Conservation (phyloP, 257 asterid genomes). For the Apocynum venetum region DNA sequence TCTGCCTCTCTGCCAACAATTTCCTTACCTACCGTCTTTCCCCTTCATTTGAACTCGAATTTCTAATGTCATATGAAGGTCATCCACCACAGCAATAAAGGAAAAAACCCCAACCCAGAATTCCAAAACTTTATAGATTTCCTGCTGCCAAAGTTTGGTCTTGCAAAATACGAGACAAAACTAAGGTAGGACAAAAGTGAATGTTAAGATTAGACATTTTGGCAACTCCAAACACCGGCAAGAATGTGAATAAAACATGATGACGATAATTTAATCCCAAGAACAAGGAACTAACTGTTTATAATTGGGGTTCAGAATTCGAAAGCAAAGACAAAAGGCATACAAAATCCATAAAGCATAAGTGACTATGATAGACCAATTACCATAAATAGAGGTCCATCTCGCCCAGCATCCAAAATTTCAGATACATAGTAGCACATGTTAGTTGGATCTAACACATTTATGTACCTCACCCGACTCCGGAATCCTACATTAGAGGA, state of each 20-base stretch:
- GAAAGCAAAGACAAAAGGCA: not conserved
- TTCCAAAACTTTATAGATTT: not conserved
- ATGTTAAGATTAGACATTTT: not conserved
- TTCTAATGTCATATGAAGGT: not conserved
- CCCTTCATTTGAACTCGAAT: not conserved
- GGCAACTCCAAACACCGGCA: not conserved
- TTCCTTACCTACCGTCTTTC: too few relatives aligned
- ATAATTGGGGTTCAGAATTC: not conserved
- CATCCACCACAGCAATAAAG: not conserved
- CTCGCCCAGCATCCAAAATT: conserved; percentile 74
- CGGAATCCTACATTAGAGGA: conserved; percentile 66
- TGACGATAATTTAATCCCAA: not conserved
- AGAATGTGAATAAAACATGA: not conserved
- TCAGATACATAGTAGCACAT: conserved; percentile 77
- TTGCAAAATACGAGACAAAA: not conserved
- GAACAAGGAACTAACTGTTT: not conserved
- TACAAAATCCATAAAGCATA: not conserved
- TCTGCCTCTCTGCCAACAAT: too few relatives aligned
- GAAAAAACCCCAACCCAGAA: not conserved
- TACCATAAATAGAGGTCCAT: conserved; percentile 87
- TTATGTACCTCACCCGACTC: conserved; percentile 83
- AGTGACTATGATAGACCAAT: conserved; percentile 8
- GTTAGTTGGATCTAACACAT: conserved; percentile 65
- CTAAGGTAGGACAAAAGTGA: not conserved
- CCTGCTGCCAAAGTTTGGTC: not conserved